Evolutionary conservation across 768 basidiomycete genomes (phyloP).

Genomic region (Tylopilus sp.): DNA sequence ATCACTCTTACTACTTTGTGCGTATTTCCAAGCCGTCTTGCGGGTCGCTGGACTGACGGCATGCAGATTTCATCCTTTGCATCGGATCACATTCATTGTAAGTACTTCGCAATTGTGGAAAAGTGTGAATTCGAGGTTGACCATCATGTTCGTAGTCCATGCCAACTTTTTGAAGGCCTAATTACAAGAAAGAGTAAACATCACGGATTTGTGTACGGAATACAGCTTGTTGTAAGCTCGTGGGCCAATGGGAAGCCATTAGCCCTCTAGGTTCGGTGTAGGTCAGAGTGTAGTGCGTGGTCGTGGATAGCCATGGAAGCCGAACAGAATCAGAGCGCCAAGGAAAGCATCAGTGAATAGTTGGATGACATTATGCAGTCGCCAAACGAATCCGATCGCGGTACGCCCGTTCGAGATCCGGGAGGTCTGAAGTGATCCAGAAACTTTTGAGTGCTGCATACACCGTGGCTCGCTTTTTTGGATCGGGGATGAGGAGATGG

Average conservation of each 20-base stretch:
- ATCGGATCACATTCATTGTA: slow-evolving; percentile 86
- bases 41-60: neutral
- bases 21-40: slow-evolving; percentile 13
- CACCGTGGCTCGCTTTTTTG: slow-evolving; percentile 59
- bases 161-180: slow-evolving; percentile 82
- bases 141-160: slow-evolving; percentile 54
- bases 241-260: neutral
- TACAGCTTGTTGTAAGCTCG: slow-evolving; percentile 6
- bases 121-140: slow-evolving; percentile 3
- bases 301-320: too few relatives aligned
- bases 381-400: slow-evolving; percentile 43
- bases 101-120: slow-evolving; percentile 28
- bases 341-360: neutral
- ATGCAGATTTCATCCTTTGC: slow-evolving; percentile 84
- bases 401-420: slow-evolving; percentile 61
- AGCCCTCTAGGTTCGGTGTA: too few relatives aligned
- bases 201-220: slow-evolving; percentile 3
- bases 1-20: slow-evolving; percentile 89
- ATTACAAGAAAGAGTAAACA: neutral
- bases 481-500: slow-evolving; percentile 59
- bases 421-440: slow-evolving; percentile 67
- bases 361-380: slow-evolving; percentile 9
- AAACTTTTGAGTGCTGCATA: slow-evolving; percentile 52
- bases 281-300: too few relatives aligned
- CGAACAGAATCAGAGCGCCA: neutral